Base-by-base conservation (phyloP, 805 yeast genomes). In the Saccharomycopsis microspora region DNA sequence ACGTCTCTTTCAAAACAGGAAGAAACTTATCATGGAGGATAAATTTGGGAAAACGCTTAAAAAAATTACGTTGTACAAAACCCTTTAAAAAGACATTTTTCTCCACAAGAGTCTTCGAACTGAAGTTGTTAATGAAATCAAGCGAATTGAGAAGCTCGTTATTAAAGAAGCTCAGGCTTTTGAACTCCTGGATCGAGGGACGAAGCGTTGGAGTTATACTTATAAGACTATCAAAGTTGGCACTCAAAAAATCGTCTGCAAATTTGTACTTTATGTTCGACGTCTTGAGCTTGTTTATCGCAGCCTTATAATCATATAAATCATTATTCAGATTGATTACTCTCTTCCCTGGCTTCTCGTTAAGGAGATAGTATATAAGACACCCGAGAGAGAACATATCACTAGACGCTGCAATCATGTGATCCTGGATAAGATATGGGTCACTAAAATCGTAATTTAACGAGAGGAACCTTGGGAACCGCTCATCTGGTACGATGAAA, bases 301-400 rank as follows among this genome's bases (percentile, higher is more conserved):
- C 84, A 4, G 75, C 70, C 57, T 79, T 79, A 61, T 76, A 85
- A 50, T 82, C 82, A 35, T 71, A 74, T 3, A 74, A 57, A 8
- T 83, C 72, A 57, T 75, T 76, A 35, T 74, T 70, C 44, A 81
- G 70, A 10, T 71, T 63, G 5, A 76, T 55, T 33, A 84, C 40
- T 28, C 32, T 36, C n/a, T 39, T 43, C 11, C 37, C 48, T 3
- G 46, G 41, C 32, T 46, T 49, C 1, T 59, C 58, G 54, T 78
- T 75, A 63, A 85, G 89, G 3, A 89, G 62, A 54, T 77, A 80
- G 59, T 73, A 82, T 3, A 88, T 78, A 48, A 93, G 60, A 55
- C 85, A 72, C 1, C 95, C 97, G 7, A 93, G 58, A 0, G 96
- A 78, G 71, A 89, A 93, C 36, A 85, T 74, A 60, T 93, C 99